Evolutionary conservation across 1,284 basidiomycete genomes (phyloP).

Genomic region (Rhizoctonia solani): DNA sequence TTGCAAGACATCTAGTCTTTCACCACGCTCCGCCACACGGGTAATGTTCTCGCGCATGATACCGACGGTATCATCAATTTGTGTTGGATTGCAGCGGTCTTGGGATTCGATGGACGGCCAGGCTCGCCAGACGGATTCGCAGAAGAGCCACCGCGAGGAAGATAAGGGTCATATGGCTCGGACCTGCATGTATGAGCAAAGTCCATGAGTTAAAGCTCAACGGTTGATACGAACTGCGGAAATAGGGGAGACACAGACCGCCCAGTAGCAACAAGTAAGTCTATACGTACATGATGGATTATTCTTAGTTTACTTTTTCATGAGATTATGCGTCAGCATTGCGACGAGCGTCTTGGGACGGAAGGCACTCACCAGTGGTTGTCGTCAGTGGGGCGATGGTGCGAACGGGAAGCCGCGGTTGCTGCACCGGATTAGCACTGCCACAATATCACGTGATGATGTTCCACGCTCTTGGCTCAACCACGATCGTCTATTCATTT

Average conservation of each 20-base stretch:
- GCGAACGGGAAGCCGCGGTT: slow-evolving; percentile 14
- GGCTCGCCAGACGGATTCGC: slow-evolving; percentile 57
- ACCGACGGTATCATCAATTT: slow-evolving; percentile 93
- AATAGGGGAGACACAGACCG: neutral
- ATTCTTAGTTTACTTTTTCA: slow-evolving; percentile 11
- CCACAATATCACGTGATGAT: slow-evolving; percentile 5
- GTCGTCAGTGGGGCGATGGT: slow-evolving; percentile 23
- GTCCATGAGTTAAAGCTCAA: neutral
- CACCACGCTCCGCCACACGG: slow-evolving; percentile 94
- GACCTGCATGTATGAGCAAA: slow-evolving; percentile 55
- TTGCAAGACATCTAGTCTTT: slow-evolving; percentile 90
- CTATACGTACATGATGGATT: slow-evolving; percentile 28
- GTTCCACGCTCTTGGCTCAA: slow-evolving; percentile 10
- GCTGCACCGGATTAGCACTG: slow-evolving; percentile 8
- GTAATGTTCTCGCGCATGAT: slow-evolving; percentile 99
- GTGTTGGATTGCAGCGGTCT: slow-evolving; percentile 92
- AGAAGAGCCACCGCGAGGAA: slow-evolving; percentile 77
- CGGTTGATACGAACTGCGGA: slow-evolving; percentile 7
- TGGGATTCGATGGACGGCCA: slow-evolving; percentile 57
- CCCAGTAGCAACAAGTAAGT: neutral
- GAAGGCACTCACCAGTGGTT: slow-evolving; percentile 15
- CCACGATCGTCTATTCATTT: neutral
- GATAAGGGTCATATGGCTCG: slow-evolving; percentile 95
- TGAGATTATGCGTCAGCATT: neutral
- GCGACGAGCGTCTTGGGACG: neutral